Evolutionary conservation across 352 stramenopile species (phyloP).

Genomic region (Pythium pyrilobum): DNA sequence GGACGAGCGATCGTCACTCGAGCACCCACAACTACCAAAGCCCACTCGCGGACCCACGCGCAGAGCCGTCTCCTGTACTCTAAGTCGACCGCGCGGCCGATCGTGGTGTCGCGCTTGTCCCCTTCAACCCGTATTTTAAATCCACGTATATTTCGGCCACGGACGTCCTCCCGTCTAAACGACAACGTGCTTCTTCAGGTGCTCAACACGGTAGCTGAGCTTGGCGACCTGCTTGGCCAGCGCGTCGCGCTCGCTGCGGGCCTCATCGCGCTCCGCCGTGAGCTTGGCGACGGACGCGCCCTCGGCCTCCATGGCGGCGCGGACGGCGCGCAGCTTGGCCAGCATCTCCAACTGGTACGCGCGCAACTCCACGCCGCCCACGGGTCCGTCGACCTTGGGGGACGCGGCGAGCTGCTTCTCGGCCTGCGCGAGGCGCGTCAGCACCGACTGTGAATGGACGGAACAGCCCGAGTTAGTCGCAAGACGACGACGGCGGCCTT

Average conservation of each 20-base stretch:
- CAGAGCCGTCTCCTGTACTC: background rate
- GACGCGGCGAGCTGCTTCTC: constrained; percentile 37
- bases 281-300: constrained; percentile 57
- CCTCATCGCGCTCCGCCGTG: constrained; percentile 54
- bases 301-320: constrained; percentile 48
- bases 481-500: no score
- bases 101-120: no score
- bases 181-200: constrained; percentile 67
- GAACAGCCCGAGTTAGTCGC: background rate
- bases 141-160: background rate
- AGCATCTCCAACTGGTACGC: constrained; percentile 67
- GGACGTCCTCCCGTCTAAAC: constrained; percentile 20
- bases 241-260: constrained; percentile 46
- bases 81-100: no score
- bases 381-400: constrained; percentile 42
- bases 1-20: no score
- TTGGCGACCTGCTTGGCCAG: constrained; percentile 73
- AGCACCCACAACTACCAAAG: no score
- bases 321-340: constrained; percentile 50
- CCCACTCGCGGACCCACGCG: background rate
- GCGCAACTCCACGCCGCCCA: constrained; percentile 56
- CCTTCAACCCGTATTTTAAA: background rate
- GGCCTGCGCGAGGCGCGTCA: constrained; percentile 36
- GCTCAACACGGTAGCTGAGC: constrained; percentile 72
- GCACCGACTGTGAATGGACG: constrained; percentile 29